Conservation (phyloP, 805 yeast species). For the Priceomyces melissophilus region DNA sequence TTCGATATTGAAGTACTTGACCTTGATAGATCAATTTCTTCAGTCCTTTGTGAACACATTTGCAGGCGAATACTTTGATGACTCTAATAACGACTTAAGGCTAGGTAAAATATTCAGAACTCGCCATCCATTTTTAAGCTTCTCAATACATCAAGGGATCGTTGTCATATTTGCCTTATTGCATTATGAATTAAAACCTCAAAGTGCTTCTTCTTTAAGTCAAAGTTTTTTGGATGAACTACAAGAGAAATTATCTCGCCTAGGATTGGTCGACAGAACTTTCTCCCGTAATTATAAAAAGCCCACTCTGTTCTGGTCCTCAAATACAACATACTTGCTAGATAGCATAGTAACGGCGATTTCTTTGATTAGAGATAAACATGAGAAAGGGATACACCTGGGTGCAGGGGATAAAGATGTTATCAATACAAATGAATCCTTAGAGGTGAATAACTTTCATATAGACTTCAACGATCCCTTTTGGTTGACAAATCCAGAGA, state of each 20-base stretch:
- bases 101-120: constrained; percentile 35
- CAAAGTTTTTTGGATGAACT: constrained; percentile 19
- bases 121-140: constrained; percentile 45
- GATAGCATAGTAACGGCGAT: constrained; percentile 29
- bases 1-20: constrained; percentile 37
- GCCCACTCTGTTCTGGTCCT: constrained; percentile 29
- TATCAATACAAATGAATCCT: not conserved
- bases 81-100: constrained; percentile 8
- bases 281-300: constrained; percentile 16
- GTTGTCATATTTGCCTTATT: constrained; percentile 48
- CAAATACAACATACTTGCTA: constrained; percentile 29
- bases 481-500: constrained; percentile 49
- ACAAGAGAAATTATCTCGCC: constrained; percentile 19
- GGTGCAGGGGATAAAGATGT: not conserved
- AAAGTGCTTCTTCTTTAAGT: constrained; percentile 6
- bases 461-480: constrained; percentile 49
- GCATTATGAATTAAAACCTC: constrained; percentile 35
- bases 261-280: constrained; percentile 22
- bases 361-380: constrained; percentile 20
- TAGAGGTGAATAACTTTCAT: constrained; percentile 30
- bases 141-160: constrained; percentile 50
- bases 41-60: constrained; percentile 22
- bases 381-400: constrained; percentile 2
- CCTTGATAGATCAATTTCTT: constrained; percentile 31
- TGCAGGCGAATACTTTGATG: constrained; percentile 10